Evolutionary conservation across 257 asterid genomes (phyloP).

Genomic region (Solanum peruvianum): DNA sequence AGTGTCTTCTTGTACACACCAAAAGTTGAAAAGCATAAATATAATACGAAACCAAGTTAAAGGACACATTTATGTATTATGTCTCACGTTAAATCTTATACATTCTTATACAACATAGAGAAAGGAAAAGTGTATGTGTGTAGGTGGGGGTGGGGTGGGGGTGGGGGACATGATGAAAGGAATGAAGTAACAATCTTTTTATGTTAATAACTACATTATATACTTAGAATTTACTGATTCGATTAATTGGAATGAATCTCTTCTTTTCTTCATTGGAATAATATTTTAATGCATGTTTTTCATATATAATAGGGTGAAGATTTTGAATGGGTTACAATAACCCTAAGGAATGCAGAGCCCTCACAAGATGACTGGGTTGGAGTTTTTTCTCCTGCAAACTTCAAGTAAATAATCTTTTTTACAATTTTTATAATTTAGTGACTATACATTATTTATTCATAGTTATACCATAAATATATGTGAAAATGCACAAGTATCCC

Average conservation of each 20-base stretch:
- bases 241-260: neutral
- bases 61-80: no score
- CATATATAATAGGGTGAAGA: conserved; percentile 22
- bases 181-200: neutral
- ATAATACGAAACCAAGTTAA: no score
- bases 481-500: no score
- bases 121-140: no score
- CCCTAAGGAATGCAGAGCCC: conserved; percentile 20
- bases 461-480: no score
- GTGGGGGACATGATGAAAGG: no score
- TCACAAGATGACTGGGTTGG: conserved; percentile 37
- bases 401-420: neutral
- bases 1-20: no score
- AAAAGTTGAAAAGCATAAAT: no score
- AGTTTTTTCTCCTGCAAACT: conserved; percentile 4
- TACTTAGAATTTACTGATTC: neutral
- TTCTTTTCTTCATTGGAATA: neutral
- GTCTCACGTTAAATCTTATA: no score
- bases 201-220: neutral
- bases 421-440: neutral
- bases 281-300: neutral
- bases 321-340: conserved; percentile 27
- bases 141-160: no score
- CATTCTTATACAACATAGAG: no score
- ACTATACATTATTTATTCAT: neutral